phyloP scores from a whole-genome alignment of 305 asterid genomes.

The Withania somnifera region DNA sequence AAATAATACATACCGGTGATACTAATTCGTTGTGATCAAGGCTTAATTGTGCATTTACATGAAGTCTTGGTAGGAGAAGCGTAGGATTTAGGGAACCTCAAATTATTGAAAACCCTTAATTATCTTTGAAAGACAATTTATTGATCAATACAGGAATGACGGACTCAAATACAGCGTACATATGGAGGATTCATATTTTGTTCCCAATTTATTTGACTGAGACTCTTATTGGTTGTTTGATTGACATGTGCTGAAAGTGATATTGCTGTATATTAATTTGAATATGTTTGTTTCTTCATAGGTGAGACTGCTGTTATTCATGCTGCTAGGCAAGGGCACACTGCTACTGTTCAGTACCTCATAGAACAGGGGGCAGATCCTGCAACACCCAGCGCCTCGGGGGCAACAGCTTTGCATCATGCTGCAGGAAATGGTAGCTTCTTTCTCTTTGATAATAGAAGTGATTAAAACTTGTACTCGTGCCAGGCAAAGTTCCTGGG shows the following conservation, averaged over 20 bases:
- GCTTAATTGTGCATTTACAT: neutral
- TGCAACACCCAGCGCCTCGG: constrained; percentile 70
- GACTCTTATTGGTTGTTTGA: neutral
- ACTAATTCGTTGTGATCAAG: neutral
- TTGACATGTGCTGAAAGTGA: neutral
- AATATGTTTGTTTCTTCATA: constrained; percentile 12
- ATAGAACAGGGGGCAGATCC: constrained; percentile 72
- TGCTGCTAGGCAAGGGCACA: constrained; percentile 88
- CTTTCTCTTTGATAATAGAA: neutral
- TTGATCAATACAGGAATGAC: neutral
- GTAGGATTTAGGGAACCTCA: neutral
- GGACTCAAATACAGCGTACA: neutral
- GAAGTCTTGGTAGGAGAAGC: neutral
- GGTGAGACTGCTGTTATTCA: constrained; percentile 91
- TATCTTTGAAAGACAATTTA: neutral
- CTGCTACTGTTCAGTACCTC: constrained; percentile 63
- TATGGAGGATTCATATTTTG: neutral
- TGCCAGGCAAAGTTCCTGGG: neutral
- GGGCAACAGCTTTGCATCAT: constrained; percentile 83
- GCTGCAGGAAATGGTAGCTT: constrained; percentile 72
- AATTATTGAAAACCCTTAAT: neutral
- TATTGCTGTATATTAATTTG: neutral
- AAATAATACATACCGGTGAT: neutral
- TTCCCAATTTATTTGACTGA: neutral
- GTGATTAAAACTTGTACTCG: neutral